phyloP scores from a whole-genome alignment of 345 rosid genomes.

The Crucihimalaya himalaica region DNA sequence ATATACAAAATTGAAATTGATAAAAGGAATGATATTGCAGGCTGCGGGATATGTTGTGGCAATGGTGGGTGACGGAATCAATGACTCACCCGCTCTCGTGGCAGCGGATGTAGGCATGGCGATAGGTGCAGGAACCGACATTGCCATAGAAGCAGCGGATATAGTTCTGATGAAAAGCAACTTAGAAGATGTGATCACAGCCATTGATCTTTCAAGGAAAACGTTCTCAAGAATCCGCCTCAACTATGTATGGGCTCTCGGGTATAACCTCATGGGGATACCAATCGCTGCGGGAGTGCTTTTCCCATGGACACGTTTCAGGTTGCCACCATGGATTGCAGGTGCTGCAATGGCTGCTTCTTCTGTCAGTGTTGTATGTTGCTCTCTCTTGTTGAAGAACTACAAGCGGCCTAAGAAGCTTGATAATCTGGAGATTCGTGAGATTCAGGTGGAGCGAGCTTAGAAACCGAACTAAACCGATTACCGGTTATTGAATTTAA shows the following conservation, averaged over 20 bases:
- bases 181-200: slow-evolving; percentile 94
- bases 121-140: slow-evolving; percentile 93
- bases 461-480: slow-evolving; percentile 18
- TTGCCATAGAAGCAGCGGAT: slow-evolving; percentile 96
- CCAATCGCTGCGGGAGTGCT: slow-evolving; percentile 88
- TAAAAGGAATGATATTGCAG: slow-evolving; percentile 38
- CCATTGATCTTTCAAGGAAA: slow-evolving; percentile 82
- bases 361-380: slow-evolving; percentile 89
- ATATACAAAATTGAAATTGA: not conserved
- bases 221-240: slow-evolving; percentile 81
- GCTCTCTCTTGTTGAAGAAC: slow-evolving; percentile 75
- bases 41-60: slow-evolving; percentile 71
- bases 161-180: slow-evolving; percentile 91
- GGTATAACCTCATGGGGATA: slow-evolving; percentile 81
- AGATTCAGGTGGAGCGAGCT: slow-evolving; percentile 53
- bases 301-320: slow-evolving; percentile 62
- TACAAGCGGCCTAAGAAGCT: slow-evolving; percentile 71
- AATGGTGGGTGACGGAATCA: slow-evolving; percentile 97
- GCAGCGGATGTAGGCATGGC: slow-evolving; percentile 98
- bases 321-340: slow-evolving; percentile 96
- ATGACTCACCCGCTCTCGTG: slow-evolving; percentile 91
- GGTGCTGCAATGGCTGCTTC: slow-evolving; percentile 99
- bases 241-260: slow-evolving; percentile 93
- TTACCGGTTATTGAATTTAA: not conserved
- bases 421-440: slow-evolving; percentile 58